phyloP scores from a whole-genome alignment of 2,329 filamentous ascomycete species.

The Phialocephala subalpina region DNA sequence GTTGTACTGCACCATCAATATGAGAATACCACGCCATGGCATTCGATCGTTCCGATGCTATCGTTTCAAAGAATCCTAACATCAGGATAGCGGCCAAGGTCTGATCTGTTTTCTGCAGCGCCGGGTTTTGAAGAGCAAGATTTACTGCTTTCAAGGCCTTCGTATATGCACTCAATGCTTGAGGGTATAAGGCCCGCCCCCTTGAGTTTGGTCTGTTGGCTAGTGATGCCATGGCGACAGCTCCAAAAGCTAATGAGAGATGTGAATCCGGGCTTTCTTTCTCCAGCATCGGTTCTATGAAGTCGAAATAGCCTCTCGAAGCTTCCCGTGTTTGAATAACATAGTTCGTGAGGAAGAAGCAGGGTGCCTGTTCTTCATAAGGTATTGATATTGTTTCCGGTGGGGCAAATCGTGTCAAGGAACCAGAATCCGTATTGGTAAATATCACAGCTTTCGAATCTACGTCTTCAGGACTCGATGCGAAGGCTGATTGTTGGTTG shows the following conservation, averaged over 20 bases:
- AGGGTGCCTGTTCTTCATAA: conserved; percentile 62
- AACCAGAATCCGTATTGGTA: conserved; percentile 21
- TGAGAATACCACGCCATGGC: conserved; percentile 69
- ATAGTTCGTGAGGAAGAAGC: conserved; percentile 68
- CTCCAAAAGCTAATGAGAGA: conserved; percentile 64
- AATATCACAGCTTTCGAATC: conserved; percentile 19
- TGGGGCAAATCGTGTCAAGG: conserved; percentile 33
- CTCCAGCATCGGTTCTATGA: conserved; percentile 63
- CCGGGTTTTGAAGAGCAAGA: conserved; percentile 59
- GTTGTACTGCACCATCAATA: conserved; percentile 68
- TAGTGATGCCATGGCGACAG: conserved; percentile 65
- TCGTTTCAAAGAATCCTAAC: conserved; percentile 64
- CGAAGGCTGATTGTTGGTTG: conserved; percentile 24
- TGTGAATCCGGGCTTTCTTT: conserved; percentile 53
- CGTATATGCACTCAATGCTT: conserved; percentile 61
- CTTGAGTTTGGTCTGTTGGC: conserved; percentile 56
- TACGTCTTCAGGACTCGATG: conserved; percentile 10
- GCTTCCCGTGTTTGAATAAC: conserved; percentile 61
- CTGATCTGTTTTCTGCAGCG: conserved; percentile 59
- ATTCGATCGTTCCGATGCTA: conserved; percentile 61
- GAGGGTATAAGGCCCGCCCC: conserved; percentile 43
- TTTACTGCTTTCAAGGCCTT: conserved; percentile 62
- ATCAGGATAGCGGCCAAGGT: conserved; percentile 67
- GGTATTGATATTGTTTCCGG: conserved; percentile 53
- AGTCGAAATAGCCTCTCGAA: conserved; percentile 65